Evolutionary conservation across 176 grass and related monocot genomes (phyloP).

Genomic region (Cenchrus fungigraminus): DNA sequence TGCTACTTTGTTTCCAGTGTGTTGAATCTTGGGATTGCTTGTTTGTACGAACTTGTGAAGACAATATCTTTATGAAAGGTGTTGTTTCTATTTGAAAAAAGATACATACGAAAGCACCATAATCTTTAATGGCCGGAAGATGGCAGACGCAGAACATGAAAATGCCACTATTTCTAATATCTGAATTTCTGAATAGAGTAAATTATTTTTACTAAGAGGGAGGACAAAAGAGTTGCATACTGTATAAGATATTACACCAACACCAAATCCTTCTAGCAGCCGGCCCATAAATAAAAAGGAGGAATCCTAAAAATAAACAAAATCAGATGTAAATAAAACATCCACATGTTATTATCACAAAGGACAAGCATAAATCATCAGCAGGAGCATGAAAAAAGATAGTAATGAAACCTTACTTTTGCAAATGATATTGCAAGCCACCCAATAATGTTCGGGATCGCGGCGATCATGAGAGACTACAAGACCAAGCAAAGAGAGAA

Average conservation of each 20-base stretch:
- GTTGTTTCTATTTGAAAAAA: neutral
- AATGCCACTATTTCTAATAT: neutral
- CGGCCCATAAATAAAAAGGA: constrained; percentile 98
- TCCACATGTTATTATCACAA: neutral
- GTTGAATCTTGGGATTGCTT: neutral
- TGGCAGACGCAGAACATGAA: neutral
- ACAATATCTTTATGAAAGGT: neutral
- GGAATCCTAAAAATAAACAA: constrained; percentile 67
- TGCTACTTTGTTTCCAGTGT: neutral
- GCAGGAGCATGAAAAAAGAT: neutral
- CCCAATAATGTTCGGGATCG: constrained; percentile 94
- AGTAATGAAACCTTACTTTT: constrained; percentile 50
- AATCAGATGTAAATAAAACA: constrained; percentile 22
- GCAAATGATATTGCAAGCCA: constrained; percentile 97
- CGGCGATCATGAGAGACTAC: constrained; percentile 96
- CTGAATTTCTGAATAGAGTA: neutral
- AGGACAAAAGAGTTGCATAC: constrained; percentile 33
- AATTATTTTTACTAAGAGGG: neutral
- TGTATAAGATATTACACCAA: constrained; percentile 87
- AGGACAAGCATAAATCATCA: neutral
- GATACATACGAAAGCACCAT: neutral
- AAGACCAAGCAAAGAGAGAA: constrained; percentile 20
- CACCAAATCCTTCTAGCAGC: constrained; percentile 95
- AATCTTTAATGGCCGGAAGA: neutral
- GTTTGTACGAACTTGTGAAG: neutral